These are phyloP conservation scores for Closterium sp. DNA, from an alignment of 139 green algal species.

Conservation along the genomic window DNA sequence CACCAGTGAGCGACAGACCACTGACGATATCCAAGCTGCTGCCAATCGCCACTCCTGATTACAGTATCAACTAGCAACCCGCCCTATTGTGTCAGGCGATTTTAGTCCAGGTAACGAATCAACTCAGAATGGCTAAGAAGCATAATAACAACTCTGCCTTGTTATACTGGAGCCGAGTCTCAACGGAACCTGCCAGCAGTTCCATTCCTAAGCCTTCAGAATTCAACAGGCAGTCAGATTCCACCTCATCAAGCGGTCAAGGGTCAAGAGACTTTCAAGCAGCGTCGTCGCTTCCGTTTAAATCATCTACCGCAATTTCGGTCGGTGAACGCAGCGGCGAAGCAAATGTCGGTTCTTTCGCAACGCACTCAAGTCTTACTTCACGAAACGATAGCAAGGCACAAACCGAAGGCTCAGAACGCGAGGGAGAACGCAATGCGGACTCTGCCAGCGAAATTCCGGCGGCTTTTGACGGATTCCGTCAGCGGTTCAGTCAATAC, in stretches of 20 bases:
- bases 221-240: background rate
- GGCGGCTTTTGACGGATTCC: background rate
- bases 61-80: too few relatives aligned
- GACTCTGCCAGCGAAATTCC: background rate
- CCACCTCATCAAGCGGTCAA: background rate
- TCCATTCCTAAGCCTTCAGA: background rate
- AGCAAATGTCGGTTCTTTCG: too few relatives aligned
- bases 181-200: background rate
- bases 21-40: too few relatives aligned
- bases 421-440: background rate
- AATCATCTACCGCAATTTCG: background rate
- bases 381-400: too few relatives aligned
- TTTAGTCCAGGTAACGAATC: background rate
- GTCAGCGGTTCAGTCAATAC: background rate
- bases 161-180: background rate
- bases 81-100: too few relatives aligned
- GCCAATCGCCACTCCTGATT: too few relatives aligned
- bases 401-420: background rate
- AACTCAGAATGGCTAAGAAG: background rate
- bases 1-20: too few relatives aligned
- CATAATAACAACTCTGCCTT: background rate
- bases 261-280: background rate
- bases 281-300: background rate
- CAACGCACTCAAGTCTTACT: too few relatives aligned
- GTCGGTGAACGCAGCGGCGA: background rate